These are phyloP conservation scores for Xanthoconium purpureum DNA, from an alignment of 768 basidiomycete species.

Conservation along the genomic window DNA sequence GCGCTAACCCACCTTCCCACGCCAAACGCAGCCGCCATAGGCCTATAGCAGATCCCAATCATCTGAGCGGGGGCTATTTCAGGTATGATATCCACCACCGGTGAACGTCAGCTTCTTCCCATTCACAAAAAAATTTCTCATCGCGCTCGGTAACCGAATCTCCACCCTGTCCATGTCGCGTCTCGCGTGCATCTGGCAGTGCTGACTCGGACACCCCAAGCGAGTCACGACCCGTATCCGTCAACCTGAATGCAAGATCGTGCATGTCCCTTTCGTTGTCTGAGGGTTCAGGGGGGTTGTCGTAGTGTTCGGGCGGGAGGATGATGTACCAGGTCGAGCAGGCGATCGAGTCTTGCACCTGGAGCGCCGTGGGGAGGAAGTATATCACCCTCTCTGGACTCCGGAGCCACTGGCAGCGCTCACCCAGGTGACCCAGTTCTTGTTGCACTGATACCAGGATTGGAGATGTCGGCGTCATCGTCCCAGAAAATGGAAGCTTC, in stretches of 20 bases:
- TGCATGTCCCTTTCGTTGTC: constrained; percentile 99
- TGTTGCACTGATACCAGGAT: constrained; percentile 29
- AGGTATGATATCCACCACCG: constrained; percentile 22
- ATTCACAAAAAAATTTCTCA: constrained; percentile 96
- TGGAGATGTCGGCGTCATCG: constrained; percentile 36
- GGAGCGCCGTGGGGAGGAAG: too few relatives aligned
- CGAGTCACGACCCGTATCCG: constrained; percentile 91
- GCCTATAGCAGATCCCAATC: background rate
- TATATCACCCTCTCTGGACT: background rate
- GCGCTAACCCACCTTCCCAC: background rate
- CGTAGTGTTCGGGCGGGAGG: constrained; percentile 57
- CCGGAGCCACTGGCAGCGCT: too few relatives aligned
- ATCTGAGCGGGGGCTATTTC: constrained; percentile 13
- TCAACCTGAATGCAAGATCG: constrained; percentile 95
- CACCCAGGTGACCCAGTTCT: constrained; percentile 13
- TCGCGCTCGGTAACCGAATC: constrained; percentile 84
- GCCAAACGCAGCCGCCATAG: background rate
- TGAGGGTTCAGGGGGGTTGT: constrained; percentile 85
- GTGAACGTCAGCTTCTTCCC: constrained; percentile 57
- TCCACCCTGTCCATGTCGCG: constrained; percentile 80
- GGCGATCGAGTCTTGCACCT: constrained; percentile 56
- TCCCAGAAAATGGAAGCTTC: constrained; percentile 30
- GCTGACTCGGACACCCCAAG: constrained; percentile 75
- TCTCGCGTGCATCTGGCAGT: constrained; percentile 76
- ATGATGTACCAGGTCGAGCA: constrained; percentile 99